Evolutionary conservation across 1,284 basidiomycete species (phyloP), one percentile per base, ranked within the genome.

Genomic region (Athelia psychrophila): DNA sequence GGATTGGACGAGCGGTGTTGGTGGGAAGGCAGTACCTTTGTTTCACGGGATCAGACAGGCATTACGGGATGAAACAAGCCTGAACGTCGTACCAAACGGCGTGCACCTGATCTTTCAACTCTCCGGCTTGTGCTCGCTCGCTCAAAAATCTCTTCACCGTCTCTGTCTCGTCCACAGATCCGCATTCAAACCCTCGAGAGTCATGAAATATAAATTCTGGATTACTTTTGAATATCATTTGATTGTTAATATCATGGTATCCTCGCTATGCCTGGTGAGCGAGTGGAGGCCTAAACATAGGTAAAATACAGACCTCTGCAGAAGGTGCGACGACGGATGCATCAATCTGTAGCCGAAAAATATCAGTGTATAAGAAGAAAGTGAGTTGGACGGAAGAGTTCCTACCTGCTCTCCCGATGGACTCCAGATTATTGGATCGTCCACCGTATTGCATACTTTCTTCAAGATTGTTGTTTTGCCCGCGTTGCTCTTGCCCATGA

Each of bases 391-490:
- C 27, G 13, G 5, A 13, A 13, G 5, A n/a, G n/a, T n/a, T 30
- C 27, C 44, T 30, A 50, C 18, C 56, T 8, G 50, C 53, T 54
- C 46, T 51, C 24, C 50, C 20, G 38, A 42, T 5, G 38, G 38
- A 40, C 56, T 47, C 38, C 53, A 59, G 36, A 63, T 56, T 4
- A 32, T 48, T 6, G 59, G 61, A 3, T 62, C 56, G 10, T 64
- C 56, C 4, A 24, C 55, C n/a, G 59, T 60, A 36, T 62, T 57
- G 56, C 61, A 64, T 16, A 66, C 58, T 42, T 57, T 58, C 54
- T 65, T 56, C 20, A 67, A 52, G 32, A 66, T 44, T 2, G 64
- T 66, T 13, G 64, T 66, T 48, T 67, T 67, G 16, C 64, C 65
- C 13, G 65, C 61, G 53, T 67, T 67, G 2, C 60, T 59, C n/a